A percentile compares a stretch with the other conserved stretches of the same genome.
Evolutionary conservation across 192 early-diverging fungal species (phyloP).

Genomic region (Diversispora eburnea): DNA sequence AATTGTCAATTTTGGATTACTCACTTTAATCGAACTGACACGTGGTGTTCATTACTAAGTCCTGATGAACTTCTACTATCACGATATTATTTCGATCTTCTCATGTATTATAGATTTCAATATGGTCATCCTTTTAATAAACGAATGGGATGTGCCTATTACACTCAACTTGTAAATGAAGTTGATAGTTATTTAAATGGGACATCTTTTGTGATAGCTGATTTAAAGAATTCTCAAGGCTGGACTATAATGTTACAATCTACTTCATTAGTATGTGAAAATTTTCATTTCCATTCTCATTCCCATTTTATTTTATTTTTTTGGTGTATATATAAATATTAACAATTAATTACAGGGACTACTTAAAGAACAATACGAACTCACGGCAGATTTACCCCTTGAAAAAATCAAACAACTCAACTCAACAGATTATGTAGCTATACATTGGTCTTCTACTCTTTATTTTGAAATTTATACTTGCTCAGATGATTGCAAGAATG

Average conservation of each 20-base stretch:
- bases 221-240: neutral
- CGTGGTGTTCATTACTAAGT: constrained; percentile 20
- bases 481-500: neutral
- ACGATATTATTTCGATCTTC: neutral
- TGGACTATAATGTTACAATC: neutral
- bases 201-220: neutral
- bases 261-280: constrained; percentile 6
- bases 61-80: neutral
- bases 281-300: neutral
- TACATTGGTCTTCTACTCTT: constrained; percentile 3
- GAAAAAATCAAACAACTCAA: neutral
- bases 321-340: neutral
- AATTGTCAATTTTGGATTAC: neutral
- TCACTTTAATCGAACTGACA: neutral
- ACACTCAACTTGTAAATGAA: neutral
- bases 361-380: neutral
- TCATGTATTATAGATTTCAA: neutral
- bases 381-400: neutral
- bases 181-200: neutral
- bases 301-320: neutral
- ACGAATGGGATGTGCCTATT: neutral
- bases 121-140: constrained; percentile 5
- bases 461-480: constrained; percentile 12
- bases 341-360: neutral
- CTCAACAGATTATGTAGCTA: neutral